Percentiles rank a stretch among this genome's conserved stretches.
phyloP scores from a whole-genome alignment of 179 eudicot genomes.

The Drosera spatulata region DNA sequence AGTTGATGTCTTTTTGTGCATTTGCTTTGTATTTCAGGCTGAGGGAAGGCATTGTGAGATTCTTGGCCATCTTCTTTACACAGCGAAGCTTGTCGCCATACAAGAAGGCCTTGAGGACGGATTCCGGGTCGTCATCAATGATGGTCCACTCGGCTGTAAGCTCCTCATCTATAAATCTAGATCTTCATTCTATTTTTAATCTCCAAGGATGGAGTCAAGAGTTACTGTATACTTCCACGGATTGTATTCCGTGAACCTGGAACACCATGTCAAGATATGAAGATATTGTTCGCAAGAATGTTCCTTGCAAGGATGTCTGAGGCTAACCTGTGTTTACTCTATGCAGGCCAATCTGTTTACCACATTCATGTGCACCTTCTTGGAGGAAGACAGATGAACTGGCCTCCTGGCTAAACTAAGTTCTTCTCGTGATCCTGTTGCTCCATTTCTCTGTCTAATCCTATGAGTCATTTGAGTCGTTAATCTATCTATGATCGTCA shows the following conservation, averaged over 20 bases:
- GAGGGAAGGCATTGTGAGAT: constrained; percentile 44
- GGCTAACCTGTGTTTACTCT: constrained; percentile 4
- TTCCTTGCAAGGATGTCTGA: not conserved
- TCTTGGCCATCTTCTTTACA: constrained; percentile 42
- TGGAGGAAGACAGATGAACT: constrained; percentile 47
- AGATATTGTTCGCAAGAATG: not conserved
- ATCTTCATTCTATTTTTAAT: too few species aligned
- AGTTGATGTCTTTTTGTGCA: not conserved
- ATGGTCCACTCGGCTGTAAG: constrained; percentile 85
- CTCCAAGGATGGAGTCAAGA: not conserved
- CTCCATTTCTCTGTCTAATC: constrained; percentile 85
- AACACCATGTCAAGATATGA: not conserved
- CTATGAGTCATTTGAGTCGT: not conserved
- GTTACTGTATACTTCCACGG: not conserved
- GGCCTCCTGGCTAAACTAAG: too few species aligned
- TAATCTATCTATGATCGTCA: not conserved
- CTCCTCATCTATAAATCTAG: not conserved
- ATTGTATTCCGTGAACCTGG: not conserved
- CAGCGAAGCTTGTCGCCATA: constrained; percentile 80
- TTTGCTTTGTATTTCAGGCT: constrained; percentile 34
- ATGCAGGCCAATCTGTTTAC: constrained; percentile 83
- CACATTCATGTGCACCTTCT: constrained; percentile 85
- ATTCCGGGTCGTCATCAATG: constrained; percentile 79
- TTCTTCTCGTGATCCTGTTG: constrained; percentile 28
- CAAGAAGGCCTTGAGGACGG: constrained; percentile 95